These are phyloP conservation scores for Phoma herbarum DNA, from an alignment of 2,329 filamentous ascomycete genomes.

Conservation along the genomic window DNA sequence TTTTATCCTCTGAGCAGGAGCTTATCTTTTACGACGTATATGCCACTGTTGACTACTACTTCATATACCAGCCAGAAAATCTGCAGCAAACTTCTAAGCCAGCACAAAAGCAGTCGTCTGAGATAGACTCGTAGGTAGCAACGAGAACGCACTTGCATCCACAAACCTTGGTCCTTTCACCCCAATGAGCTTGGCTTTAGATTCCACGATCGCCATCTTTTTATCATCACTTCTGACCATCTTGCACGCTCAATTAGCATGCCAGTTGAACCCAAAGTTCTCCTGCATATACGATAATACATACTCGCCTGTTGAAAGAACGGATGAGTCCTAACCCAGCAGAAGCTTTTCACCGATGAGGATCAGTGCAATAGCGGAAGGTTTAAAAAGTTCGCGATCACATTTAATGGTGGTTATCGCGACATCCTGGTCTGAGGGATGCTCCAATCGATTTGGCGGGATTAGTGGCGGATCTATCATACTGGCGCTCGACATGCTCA, in stretches of 20 bases:
- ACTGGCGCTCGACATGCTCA: too few species aligned
- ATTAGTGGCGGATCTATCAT: too few species aligned
- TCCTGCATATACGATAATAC: background rate
- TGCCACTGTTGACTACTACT: background rate
- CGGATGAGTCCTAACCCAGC: background rate
- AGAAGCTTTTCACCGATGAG: too few species aligned
- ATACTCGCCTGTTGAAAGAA: background rate
- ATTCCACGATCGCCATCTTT: background rate
- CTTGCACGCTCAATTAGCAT: background rate
- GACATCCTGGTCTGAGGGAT: too few species aligned
- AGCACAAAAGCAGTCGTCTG: background rate
- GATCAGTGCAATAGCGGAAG: too few species aligned
- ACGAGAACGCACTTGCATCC: background rate
- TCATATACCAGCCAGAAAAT: background rate
- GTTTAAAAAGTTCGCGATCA: too few species aligned
- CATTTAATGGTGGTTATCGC: too few species aligned
- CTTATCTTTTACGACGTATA: background rate
- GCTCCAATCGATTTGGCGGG: too few species aligned
- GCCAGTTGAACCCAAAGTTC: background rate
- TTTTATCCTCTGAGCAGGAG: background rate
- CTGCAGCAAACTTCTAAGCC: background rate
- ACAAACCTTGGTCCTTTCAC: background rate
- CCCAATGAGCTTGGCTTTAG: background rate
- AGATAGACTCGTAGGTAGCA: background rate
- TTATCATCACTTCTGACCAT: background rate